Evolutionary conservation across 108 stramenopile species (phyloP).

Genomic region (Conticribra weissflogii): DNA sequence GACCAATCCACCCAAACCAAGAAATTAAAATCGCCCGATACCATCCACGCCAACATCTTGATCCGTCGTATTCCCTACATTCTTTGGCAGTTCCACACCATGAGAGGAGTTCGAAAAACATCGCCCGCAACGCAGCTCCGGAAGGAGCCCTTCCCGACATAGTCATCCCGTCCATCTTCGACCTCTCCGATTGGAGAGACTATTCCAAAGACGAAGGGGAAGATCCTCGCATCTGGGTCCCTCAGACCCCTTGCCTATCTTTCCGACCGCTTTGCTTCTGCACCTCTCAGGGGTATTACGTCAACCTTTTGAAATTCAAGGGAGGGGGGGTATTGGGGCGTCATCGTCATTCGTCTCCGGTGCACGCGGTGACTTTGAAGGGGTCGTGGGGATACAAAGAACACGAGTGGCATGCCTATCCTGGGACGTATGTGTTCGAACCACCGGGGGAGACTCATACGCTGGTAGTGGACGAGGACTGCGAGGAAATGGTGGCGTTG

Average conservation of each 20-base stretch:
- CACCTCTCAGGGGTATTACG: slow-evolving; percentile 75
- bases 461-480: slow-evolving; percentile 70
- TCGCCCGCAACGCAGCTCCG: slow-evolving; percentile 51
- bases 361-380: slow-evolving; percentile 75
- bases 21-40: no score
- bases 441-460: slow-evolving; percentile 86
- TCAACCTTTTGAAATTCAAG: slow-evolving; percentile 69
- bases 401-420: slow-evolving; percentile 73
- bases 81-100: neutral
- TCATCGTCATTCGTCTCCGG: slow-evolving; percentile 77
- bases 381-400: slow-evolving; percentile 77
- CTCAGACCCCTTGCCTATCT: slow-evolving; percentile 73
- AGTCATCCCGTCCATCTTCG: slow-evolving; percentile 65
- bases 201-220: slow-evolving; percentile 41
- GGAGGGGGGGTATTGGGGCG: slow-evolving; percentile 70
- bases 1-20: neutral
- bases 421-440: slow-evolving; percentile 79
- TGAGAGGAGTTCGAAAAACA: neutral
- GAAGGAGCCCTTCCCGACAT: slow-evolving; percentile 68
- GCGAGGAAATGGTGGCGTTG: slow-evolving; percentile 81
- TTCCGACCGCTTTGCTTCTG: slow-evolving; percentile 83
- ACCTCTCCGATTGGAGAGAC: slow-evolving; percentile 11
- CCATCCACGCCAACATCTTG: no score
- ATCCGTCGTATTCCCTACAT: no score
- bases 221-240: slow-evolving; percentile 72